phyloP scores from a whole-genome alignment of 2,329 filamentous ascomycete genomes.

The Claviceps maximensis region DNA sequence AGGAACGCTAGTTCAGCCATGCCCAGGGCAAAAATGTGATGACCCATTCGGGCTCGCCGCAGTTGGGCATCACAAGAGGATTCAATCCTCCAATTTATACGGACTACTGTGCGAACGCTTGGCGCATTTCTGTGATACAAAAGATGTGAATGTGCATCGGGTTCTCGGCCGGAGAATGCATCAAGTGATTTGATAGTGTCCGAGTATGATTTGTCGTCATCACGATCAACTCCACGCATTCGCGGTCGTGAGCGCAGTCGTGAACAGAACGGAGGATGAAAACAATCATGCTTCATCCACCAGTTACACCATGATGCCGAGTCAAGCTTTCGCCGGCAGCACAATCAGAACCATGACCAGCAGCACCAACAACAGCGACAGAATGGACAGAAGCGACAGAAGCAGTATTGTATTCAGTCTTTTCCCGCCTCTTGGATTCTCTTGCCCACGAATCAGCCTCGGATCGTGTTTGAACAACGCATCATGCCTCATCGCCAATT shows the following conservation, averaged over 20 bases:
- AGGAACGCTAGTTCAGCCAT: not conserved
- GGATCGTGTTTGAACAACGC: not conserved
- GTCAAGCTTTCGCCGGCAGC: no score
- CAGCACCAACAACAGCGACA: not conserved
- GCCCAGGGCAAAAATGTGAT: not conserved
- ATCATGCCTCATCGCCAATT: not conserved
- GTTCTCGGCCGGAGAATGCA: not conserved
- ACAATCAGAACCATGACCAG: not conserved
- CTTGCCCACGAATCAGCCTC: not conserved
- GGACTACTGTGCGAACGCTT: not conserved
- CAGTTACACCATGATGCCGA: no score
- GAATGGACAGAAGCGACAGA: not conserved
- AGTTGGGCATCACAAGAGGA: not conserved
- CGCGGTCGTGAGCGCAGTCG: no score
- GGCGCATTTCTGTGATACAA: slow-evolving; percentile 1
- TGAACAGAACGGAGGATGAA: not conserved
- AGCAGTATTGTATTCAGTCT: not conserved
- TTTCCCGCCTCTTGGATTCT: not conserved
- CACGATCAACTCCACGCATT: not conserved
- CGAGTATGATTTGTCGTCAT: not conserved
- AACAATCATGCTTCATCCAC: not conserved
- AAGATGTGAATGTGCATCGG: not conserved
- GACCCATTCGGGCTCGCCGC: not conserved
- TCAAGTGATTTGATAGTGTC: not conserved
- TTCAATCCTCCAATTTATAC: not conserved